Conservation (phyloP, 2,329 filamentous ascomycete genomes). For the Diplodia scrobiculata region DNA sequence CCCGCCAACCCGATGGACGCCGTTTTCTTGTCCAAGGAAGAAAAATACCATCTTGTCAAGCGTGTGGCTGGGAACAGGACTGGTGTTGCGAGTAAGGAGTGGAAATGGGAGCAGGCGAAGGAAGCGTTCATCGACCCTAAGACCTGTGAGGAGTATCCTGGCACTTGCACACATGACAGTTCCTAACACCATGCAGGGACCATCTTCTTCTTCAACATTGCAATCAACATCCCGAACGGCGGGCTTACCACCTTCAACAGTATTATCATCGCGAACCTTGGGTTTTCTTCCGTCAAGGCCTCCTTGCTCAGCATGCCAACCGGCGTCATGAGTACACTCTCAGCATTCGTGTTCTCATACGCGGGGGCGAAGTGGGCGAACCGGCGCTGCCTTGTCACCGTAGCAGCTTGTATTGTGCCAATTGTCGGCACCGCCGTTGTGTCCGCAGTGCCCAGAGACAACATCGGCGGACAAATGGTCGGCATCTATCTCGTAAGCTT, state of each 20-base stretch:
- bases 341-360: slow-evolving; percentile 40
- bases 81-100: slow-evolving; percentile 33
- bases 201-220: slow-evolving; percentile 36
- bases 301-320: slow-evolving; percentile 46
- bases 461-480: slow-evolving; percentile 46
- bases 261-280: slow-evolving; percentile 46
- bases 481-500: slow-evolving; percentile 42
- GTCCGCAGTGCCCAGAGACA: slow-evolving; percentile 39
- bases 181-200: neutral
- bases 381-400: slow-evolving; percentile 38
- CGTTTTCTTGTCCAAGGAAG: slow-evolving; percentile 13
- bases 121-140: slow-evolving; percentile 44
- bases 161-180: too few relatives aligned
- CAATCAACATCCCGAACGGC: slow-evolving; percentile 45
- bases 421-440: slow-evolving; percentile 40
- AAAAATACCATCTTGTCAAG: slow-evolving; percentile 21
- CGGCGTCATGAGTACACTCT: slow-evolving; percentile 41
- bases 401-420: slow-evolving; percentile 38
- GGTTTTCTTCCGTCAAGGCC: slow-evolving; percentile 42
- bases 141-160: slow-evolving; percentile 34
- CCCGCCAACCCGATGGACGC: slow-evolving; percentile 22
- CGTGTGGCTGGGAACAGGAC: slow-evolving; percentile 23
- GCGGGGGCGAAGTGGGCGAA: slow-evolving; percentile 39
- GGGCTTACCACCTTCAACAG: slow-evolving; percentile 45
- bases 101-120: slow-evolving; percentile 39